Base-by-base conservation (phyloP, 352 stramenopile genomes). In the Phytophthora hybrid region DNA sequence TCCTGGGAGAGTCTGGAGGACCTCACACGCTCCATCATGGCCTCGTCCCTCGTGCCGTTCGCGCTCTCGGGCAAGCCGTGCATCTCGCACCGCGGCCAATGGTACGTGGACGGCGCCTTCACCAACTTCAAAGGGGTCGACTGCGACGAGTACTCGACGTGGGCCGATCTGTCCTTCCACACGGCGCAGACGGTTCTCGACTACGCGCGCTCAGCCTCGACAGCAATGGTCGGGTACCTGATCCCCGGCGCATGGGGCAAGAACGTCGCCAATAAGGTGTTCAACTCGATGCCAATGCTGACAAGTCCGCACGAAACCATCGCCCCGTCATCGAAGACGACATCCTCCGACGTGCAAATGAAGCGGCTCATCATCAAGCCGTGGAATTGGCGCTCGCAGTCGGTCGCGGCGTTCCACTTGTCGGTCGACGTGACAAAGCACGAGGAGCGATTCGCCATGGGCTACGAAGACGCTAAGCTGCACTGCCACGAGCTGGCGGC, bases 121-220 rank as follows among this genome's bases (percentile, higher is more conserved):
- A 91, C 82, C 73, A 93, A 91, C 73, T 91, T 91, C 46, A 93
- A 90, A 63, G 85, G 85, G 32, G 74, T 90, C 29, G 83, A 84
- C 65, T 79, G 78, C 52, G 85, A 87, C 51, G 65, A 82, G 21
- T 91, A 93, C 77, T 85, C 79, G 64, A 93, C 85, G 7, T 79
- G 71, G 77, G 73, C 76, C 31, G 85, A 91, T 23, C 8, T 93
- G 5, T 79, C 80, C 60, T 90, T 82, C 73, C 82, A 93, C 73
- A 68, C 70, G 9, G 66, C 74, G 64, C 83, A 91, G 65, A 67
- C 84, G 1, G 72, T 76, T n/a, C 57, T 87, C 53, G 75, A 86
- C 67, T 80, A 69, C 8, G 69, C 83, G 53, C 78, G 79, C 11
- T 70, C 78, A 31, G 74, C 71, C 3, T 80, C 85, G 18, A 79